Percentiles rank a stretch among this genome's conserved stretches.
Evolutionary conservation across 495 filamentous ascomycete species (phyloP).

Genomic region (Podospora tetraspora): DNA sequence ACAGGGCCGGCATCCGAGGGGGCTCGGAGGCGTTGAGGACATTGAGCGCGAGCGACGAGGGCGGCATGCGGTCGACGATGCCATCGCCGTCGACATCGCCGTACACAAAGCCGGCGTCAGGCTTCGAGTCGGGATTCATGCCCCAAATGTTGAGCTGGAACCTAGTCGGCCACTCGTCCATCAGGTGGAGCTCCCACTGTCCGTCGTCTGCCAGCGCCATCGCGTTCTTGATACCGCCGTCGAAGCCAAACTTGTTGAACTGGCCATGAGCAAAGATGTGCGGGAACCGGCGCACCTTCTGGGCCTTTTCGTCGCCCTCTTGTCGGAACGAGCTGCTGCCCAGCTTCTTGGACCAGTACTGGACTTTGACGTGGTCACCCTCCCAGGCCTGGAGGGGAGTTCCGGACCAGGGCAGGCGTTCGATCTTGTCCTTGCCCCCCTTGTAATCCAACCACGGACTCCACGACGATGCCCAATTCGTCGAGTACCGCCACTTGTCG

Average conservation of each 20-base stretch:
- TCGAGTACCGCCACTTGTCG: slow-evolving; percentile 58
- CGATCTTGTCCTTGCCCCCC: slow-evolving; percentile 45
- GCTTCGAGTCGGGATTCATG: slow-evolving; percentile 49
- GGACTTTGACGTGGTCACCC: slow-evolving; percentile 59
- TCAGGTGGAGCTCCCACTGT: slow-evolving; percentile 54
- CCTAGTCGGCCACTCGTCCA: slow-evolving; percentile 58
- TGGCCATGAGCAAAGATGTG: slow-evolving; percentile 61
- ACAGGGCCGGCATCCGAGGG: slow-evolving; percentile 49
- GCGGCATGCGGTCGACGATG: slow-evolving; percentile 57
- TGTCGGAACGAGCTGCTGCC: slow-evolving; percentile 59
- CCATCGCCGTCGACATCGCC: slow-evolving; percentile 58
- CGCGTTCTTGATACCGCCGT: slow-evolving; percentile 55
- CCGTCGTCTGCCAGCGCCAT: slow-evolving; percentile 41
- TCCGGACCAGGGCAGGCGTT: slow-evolving; percentile 51
- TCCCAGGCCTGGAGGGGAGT: slow-evolving; percentile 58
- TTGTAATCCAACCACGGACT: slow-evolving; percentile 56
- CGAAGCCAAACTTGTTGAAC: slow-evolving; percentile 63
- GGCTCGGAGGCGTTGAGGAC: slow-evolving; percentile 54
- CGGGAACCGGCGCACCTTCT: slow-evolving; percentile 52
- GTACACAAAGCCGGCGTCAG: slow-evolving; percentile 53
- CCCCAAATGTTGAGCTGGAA: slow-evolving; percentile 58
- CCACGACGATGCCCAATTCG: slow-evolving; percentile 57
- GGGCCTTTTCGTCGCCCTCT: slow-evolving; percentile 49
- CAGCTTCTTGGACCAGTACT: slow-evolving; percentile 60
- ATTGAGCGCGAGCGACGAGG: slow-evolving; percentile 47